A percentile compares a stretch with the other conserved stretches of the same genome.
phyloP scores from a whole-genome alignment of 371 early-diverging fungal species.

The Mucor lusitanicus region DNA sequence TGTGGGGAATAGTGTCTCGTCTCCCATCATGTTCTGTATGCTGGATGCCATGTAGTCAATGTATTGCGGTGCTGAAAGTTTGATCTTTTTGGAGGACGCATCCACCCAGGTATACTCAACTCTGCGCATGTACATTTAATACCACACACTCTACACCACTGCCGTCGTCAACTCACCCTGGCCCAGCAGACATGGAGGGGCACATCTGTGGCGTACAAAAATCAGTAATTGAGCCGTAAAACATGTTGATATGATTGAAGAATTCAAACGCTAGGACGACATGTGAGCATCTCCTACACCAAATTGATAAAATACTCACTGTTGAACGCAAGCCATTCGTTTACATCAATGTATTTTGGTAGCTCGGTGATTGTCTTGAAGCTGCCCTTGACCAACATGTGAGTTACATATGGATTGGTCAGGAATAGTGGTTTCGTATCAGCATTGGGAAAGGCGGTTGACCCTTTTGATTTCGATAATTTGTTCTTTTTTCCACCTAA shows the following conservation, averaged over 20 bases:
- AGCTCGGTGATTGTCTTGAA: conserved; percentile 85
- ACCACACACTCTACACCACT: background rate
- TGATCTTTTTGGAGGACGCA: conserved; percentile 78
- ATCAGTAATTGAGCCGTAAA: conserved; percentile 89
- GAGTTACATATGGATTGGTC: conserved; percentile 71
- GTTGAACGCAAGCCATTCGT: conserved; percentile 95
- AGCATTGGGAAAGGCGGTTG: background rate
- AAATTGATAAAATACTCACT: conserved; percentile 45
- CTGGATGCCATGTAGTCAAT: conserved; percentile 92
- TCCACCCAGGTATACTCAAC: conserved; percentile 93
- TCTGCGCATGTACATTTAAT: conserved; percentile 31
- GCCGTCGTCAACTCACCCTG: conserved; percentile 52
- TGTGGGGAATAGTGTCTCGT: conserved; percentile 88
- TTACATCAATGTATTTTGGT: conserved; percentile 87
- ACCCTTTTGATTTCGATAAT: conserved; percentile 5
- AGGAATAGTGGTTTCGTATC: conserved; percentile 71
- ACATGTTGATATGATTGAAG: conserved; percentile 91
- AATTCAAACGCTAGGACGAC: conserved; percentile 79
- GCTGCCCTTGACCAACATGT: conserved; percentile 90
- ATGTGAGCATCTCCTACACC: background rate
- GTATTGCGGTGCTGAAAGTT: conserved; percentile 91
- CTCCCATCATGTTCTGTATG: conserved; percentile 84
- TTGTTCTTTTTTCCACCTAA: conserved; percentile 26
- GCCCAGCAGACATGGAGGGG: conserved; percentile 88
- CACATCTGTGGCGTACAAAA: conserved; percentile 85